Conservation (phyloP, 176 grass and related monocot genomes). For the Paspalum vaginatum region DNA sequence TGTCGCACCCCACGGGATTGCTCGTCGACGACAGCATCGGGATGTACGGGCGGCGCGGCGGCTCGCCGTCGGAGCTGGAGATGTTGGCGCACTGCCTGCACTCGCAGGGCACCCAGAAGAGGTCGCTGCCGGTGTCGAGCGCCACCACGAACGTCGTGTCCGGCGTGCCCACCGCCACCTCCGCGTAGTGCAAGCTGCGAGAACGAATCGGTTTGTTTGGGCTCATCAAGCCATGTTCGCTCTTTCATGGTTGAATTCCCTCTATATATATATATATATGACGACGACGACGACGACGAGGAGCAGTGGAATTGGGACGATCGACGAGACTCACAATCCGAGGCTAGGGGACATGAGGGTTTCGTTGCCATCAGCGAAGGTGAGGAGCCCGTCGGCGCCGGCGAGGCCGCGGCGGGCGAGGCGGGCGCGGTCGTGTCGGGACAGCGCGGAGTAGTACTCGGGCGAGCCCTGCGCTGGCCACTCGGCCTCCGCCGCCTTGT, state of each 20-base stretch:
- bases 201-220: not conserved
- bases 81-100: conserved; percentile 69
- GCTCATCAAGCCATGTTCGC: not conserved
- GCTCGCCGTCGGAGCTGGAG: not conserved
- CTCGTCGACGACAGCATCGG: conserved; percentile 74
- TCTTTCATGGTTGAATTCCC: not conserved
- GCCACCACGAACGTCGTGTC: conserved; percentile 83
- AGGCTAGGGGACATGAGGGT: conserved; percentile 12
- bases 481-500: too few species aligned
- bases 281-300: too few species aligned
- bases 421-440: too few species aligned
- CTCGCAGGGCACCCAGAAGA: conserved; percentile 95
- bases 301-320: too few species aligned
- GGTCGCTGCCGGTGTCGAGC: conserved; percentile 87
- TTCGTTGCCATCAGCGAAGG: conserved; percentile 64
- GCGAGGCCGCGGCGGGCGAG: too few species aligned
- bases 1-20: conserved; percentile 53
- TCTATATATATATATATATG: too few species aligned
- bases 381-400: conserved; percentile 24
- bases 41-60: conserved; percentile 48
- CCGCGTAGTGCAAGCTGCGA: conserved; percentile 78
- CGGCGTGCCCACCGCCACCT: conserved; percentile 75
- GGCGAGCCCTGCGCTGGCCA: too few species aligned
- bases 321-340: conserved; percentile 45
- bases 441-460: too few species aligned